Evolutionary conservation across 2,329 filamentous ascomycete species (phyloP).

Genomic region (Beauveria scarabaeidicola): DNA sequence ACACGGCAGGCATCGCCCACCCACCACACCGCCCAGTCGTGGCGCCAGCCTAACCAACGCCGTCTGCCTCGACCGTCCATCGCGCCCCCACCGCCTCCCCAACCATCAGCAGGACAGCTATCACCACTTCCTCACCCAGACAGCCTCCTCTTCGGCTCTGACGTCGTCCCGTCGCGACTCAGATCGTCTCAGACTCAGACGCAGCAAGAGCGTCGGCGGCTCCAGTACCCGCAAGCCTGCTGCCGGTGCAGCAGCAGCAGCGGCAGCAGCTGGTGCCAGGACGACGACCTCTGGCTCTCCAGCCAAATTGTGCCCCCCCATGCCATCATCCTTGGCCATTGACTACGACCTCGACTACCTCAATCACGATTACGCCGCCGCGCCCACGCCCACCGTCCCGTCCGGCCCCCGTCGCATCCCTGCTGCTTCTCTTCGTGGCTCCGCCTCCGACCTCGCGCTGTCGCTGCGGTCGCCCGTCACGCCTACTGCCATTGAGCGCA

Average conservation of each 20-base stretch:
- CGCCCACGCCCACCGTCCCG: conserved; percentile 5
- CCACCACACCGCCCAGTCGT: conserved; percentile 1
- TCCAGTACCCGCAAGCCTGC: not conserved
- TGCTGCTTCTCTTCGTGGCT: not conserved
- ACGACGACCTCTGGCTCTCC: not conserved
- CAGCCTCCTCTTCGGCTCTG: not conserved
- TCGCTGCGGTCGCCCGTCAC: not conserved
- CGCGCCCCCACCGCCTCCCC: not conserved
- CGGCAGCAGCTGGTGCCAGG: not conserved
- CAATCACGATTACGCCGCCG: conserved; percentile 6
- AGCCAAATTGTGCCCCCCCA: not conserved
- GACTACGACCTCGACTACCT: conserved; percentile 11
- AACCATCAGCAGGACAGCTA: conserved; percentile 1
- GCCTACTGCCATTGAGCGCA: not conserved
- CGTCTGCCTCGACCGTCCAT: not conserved
- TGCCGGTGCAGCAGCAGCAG: not conserved
- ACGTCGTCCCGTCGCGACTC: not conserved
- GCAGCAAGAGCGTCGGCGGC: conserved; percentile 19
- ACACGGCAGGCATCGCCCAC: not conserved
- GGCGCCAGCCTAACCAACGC: not conserved
- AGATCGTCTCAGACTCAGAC: conserved; percentile 11
- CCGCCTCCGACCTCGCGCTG: not conserved
- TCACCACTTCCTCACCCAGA: conserved; percentile 2
- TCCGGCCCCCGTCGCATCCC: not conserved
- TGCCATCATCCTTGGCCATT: conserved; percentile 12